Base-by-base conservation (phyloP, 495 filamentous ascomycete species). In the Bathelium albidoporum region DNA sequence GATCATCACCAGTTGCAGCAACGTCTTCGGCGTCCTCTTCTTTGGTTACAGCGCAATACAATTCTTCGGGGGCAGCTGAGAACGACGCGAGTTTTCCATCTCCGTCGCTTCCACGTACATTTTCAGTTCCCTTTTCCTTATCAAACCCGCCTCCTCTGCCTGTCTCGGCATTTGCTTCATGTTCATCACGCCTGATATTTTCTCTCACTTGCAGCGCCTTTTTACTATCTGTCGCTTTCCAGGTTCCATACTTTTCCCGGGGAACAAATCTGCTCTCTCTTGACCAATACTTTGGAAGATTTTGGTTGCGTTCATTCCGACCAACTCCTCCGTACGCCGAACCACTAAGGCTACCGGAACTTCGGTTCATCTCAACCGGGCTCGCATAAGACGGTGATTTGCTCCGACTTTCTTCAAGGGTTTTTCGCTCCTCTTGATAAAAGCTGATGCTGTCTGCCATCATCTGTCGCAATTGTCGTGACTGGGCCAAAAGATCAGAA, bases 231-330 rank as follows among this genome's bases (percentile, higher is more conserved):
- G 58, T 66, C 39, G 60, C 44, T 22, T 63, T 62, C 16, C 71
- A 71, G 28, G 67, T 65, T 16, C 71, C 73, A 55, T 77, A 77
- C 16, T 70, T 58, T 49, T 77, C 73, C 5, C 69, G 62, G 18
- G 74, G 70, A 1, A 77, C 70, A 45, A 77, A 76, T 22, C 62
- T 72, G 63, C 66, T 71, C 26, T 64, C 64, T 11, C 75, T 65
- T 26, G 58, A 31, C 16, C 70, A 60, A 53, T 68, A 73, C 41
- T 66, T 69, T 4, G 69, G 70, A 0, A 58, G 12, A n/a, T 31
- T 36, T 43, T 4, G 31, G 59, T 41, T 16, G 31, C 2, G 2
- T 5, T 39, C 18, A 3, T 32, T 29, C 22, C 16, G 16, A 18
- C 52, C 12, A 32, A 31, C 7, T 55, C 12, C 39, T 20, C 7